Evolutionary conservation across 208 protist genomes (phyloP).

Genomic region (Trypanosoma lewisi): DNA sequence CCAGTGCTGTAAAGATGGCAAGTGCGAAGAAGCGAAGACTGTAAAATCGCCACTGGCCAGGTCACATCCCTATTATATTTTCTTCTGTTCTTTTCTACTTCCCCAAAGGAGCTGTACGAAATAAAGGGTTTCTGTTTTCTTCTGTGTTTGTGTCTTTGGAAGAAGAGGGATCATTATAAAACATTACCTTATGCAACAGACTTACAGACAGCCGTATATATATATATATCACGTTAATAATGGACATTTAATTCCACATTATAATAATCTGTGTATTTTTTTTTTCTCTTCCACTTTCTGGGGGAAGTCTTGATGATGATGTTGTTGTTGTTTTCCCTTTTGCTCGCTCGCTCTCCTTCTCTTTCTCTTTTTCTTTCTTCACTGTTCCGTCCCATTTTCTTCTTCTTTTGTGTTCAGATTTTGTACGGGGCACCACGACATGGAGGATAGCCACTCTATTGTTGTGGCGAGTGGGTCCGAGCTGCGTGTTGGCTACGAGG

Average conservation of each 20-base stretch:
- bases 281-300: neutral
- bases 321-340: neutral
- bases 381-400: conserved; percentile 25
- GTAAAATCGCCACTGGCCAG: neutral
- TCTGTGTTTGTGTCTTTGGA: neutral
- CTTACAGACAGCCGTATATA: too few relatives aligned
- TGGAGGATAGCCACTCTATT: conserved; percentile 5
- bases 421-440: neutral
- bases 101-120: too few relatives aligned
- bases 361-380: conserved; percentile 19
- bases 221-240: conserved; percentile 3
- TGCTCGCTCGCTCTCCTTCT: conserved; percentile 14
- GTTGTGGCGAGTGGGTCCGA: conserved; percentile 6
- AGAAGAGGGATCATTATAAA: neutral
- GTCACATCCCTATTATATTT: too few relatives aligned
- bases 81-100: too few relatives aligned
- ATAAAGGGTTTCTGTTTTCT: neutral
- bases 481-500: conserved; percentile 11
- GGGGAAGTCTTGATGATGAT: too few relatives aligned
- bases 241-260: neutral
- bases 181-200: neutral
- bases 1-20: conserved; percentile 35
- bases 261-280: neutral
- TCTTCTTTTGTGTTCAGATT: neutral
- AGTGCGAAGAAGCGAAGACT: conserved; percentile 6